Percentiles rank a stretch among this genome's conserved stretches.
Conservation (phyloP, 2,329 filamentous ascomycete genomes). For the Venturia effusa region DNA sequence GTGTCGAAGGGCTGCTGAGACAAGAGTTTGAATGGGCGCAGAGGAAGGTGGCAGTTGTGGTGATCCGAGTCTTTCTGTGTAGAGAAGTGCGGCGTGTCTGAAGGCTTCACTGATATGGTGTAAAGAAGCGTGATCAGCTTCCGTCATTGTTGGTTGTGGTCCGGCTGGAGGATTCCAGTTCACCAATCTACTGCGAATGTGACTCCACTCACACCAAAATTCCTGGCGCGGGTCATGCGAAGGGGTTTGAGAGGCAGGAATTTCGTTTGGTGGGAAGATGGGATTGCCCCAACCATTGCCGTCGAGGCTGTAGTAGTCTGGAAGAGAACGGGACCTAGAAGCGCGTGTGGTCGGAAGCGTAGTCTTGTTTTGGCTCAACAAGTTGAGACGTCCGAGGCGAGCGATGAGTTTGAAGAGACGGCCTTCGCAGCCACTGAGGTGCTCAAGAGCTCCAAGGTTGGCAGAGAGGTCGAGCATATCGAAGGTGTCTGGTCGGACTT, state of each 20-base stretch:
- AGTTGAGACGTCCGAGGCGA: constrained; percentile 71
- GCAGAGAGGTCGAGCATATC: constrained; percentile 54
- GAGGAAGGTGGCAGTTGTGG: constrained; percentile 63
- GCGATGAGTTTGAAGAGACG: constrained; percentile 78
- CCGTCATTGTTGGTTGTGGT: not conserved
- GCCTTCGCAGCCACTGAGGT: constrained; percentile 78
- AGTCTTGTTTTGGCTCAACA: constrained; percentile 60
- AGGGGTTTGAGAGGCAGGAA: constrained; percentile 24
- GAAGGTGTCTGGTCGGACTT: constrained; percentile 54
- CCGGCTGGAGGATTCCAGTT: constrained; percentile 41
- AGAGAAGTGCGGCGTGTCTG: constrained; percentile 78
- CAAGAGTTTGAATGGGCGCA: constrained; percentile 71
- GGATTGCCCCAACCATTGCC: constrained; percentile 55
- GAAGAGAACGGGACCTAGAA: constrained; percentile 17
- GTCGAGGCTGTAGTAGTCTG: constrained; percentile 49
- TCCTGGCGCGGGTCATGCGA: constrained; percentile 38
- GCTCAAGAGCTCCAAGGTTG: constrained; percentile 67
- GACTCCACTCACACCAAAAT: constrained; percentile 86
- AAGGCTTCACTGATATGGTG: constrained; percentile 81
- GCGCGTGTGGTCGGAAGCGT: constrained; percentile 20
- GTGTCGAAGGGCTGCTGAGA: constrained; percentile 73
- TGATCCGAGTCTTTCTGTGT: constrained; percentile 76
- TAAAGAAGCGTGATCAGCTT: constrained; percentile 4
- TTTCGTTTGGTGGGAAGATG: constrained; percentile 18
- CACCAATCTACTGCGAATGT: constrained; percentile 64